A percentile compares a stretch with the other conserved stretches of the same genome.
phyloP scores from a whole-genome alignment of 140 eudicot species.

The Oenanthe javanica region DNA sequence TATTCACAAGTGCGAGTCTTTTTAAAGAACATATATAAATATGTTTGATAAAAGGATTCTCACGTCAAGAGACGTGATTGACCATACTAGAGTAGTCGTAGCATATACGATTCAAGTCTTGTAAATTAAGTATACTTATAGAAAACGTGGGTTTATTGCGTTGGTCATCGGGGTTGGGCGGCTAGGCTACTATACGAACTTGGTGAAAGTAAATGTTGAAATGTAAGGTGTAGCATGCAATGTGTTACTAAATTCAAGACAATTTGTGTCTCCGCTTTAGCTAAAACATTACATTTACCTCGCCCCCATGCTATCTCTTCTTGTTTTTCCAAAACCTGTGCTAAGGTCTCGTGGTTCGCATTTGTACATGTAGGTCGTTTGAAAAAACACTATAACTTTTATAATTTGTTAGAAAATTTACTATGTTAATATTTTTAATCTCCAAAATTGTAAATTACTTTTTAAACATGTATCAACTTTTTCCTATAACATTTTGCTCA shows the following conservation, averaged over 20 bases:
- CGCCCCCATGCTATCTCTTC: neutral
- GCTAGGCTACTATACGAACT: neutral
- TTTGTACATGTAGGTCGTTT: neutral
- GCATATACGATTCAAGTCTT: neutral
- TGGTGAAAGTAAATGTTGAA: neutral
- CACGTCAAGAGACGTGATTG: conserved; percentile 1
- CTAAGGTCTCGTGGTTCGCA: neutral
- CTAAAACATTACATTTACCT: neutral
- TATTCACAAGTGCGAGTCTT: neutral
- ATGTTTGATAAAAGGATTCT: conserved; percentile 6
- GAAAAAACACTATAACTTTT: too few relatives aligned
- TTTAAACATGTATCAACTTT: too few relatives aligned
- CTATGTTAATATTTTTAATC: too few relatives aligned
- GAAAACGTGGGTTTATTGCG: neutral
- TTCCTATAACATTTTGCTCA: too few relatives aligned
- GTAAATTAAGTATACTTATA: neutral
- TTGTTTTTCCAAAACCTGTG: neutral
- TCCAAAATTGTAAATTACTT: too few relatives aligned
- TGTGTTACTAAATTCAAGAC: neutral
- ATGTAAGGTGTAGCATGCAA: neutral
- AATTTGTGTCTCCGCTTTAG: neutral
- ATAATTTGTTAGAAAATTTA: too few relatives aligned
- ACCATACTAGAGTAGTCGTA: neutral
- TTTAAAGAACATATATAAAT: neutral
- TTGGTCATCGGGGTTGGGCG: neutral